phyloP scores from a whole-genome alignment of 2,329 filamentous ascomycete genomes.

The Trichophyton simii region DNA sequence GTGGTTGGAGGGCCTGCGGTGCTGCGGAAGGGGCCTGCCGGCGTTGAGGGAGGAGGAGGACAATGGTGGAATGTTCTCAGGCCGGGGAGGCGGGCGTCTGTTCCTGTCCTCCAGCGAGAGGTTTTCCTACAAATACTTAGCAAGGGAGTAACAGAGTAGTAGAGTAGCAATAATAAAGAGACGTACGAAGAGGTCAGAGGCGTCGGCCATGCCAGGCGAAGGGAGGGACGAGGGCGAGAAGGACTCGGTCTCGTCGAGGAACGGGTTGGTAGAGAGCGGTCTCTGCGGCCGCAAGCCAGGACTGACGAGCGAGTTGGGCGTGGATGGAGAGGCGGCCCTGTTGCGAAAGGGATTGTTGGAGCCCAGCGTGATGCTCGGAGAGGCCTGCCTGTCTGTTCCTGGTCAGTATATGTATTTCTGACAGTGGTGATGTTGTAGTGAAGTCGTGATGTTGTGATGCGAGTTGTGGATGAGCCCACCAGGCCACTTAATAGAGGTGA shows the following conservation, averaged over 20 bases:
- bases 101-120: constrained; percentile 24
- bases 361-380: constrained; percentile 24
- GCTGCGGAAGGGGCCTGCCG: constrained; percentile 7
- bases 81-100: constrained; percentile 15
- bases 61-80: constrained; percentile 19
- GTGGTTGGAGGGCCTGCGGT: constrained; percentile 17
- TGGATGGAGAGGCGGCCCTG: constrained; percentile 29
- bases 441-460: no score
- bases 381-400: constrained; percentile 21
- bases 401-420: no score
- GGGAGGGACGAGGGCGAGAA: constrained; percentile 19
- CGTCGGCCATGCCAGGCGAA: constrained; percentile 26
- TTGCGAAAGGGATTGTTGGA: constrained; percentile 42
- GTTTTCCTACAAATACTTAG: constrained; percentile 22
- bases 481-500: not conserved
- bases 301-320: constrained; percentile 17
- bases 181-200: constrained; percentile 48
- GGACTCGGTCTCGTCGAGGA: constrained; percentile 36
- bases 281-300: constrained; percentile 20
- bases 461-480: no score
- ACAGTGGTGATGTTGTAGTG: no score
- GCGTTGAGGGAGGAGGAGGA: no score
- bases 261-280: constrained; percentile 49
- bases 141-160: not conserved
- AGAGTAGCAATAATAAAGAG: not conserved